Evolutionary conservation across 805 yeast species (phyloP).

Genomic region (Grigorovia yakushimaensis): DNA sequence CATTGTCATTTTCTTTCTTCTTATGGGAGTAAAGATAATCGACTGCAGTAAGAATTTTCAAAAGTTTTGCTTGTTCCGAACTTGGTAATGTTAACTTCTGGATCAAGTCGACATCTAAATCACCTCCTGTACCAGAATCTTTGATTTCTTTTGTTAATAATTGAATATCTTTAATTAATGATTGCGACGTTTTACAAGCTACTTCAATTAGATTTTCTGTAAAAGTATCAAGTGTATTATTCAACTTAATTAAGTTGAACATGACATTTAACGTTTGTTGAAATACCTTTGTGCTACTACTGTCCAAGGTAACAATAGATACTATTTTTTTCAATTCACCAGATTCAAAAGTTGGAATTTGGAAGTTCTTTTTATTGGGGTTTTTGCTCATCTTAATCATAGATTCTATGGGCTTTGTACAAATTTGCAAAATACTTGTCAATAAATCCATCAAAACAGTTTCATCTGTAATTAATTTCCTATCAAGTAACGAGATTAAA

Average conservation of each 20-base stretch:
- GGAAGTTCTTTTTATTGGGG: conserved; percentile 25
- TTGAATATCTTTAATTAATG: conserved; percentile 46
- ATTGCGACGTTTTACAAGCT: conserved; percentile 51
- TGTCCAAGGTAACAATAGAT: conserved; percentile 63
- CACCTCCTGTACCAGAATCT: conserved; percentile 31
- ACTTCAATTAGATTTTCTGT: conserved; percentile 55
- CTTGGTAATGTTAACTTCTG: conserved; percentile 65
- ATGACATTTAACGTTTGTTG: conserved; percentile 74
- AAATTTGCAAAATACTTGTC: conserved; percentile 64
- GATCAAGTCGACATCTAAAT: conserved; percentile 45
- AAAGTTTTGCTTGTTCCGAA: conserved; percentile 81
- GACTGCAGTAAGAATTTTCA: conserved; percentile 77
- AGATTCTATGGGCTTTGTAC: conserved; percentile 61
- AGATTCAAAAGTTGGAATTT: conserved; percentile 56
- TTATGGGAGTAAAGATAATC: conserved; percentile 61
- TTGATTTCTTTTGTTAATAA: conserved; percentile 38
- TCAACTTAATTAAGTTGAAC: conserved; percentile 59
- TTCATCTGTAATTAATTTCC: conserved; percentile 58
- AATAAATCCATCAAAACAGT: conserved; percentile 66
- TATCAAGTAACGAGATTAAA: conserved; percentile 52
- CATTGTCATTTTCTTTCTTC: conserved; percentile 16
- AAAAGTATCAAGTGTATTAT: conserved; percentile 53
- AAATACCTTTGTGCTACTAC: conserved; percentile 77
- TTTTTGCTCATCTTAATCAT: conserved; percentile 32
- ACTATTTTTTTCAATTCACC: conserved; percentile 53